A percentile compares a stretch with the other conserved stretches of the same genome.
Evolutionary conservation across 2,329 filamentous ascomycete genomes (phyloP).

Genomic region (Neospermospora avenae): DNA sequence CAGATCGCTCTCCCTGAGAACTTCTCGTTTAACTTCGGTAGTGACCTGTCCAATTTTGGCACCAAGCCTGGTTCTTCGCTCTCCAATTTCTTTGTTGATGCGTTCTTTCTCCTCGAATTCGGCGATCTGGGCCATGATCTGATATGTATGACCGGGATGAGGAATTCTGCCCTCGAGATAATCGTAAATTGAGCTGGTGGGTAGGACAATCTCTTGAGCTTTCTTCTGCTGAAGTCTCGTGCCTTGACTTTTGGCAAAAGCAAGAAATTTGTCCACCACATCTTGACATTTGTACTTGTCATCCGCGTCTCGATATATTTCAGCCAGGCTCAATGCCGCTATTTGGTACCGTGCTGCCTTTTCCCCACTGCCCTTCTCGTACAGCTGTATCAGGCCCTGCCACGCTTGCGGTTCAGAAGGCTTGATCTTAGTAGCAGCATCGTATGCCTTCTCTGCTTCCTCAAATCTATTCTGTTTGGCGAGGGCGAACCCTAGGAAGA

Average conservation of each 20-base stretch:
- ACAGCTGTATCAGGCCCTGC: conserved; percentile 85
- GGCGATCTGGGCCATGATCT: conserved; percentile 75
- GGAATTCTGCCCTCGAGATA: conserved; percentile 81
- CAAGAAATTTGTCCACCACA: conserved; percentile 75
- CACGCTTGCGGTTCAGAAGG: conserved; percentile 78
- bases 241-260: conserved; percentile 70
- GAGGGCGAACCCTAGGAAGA: conserved; percentile 84
- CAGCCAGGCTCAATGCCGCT: conserved; percentile 69
- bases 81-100: conserved; percentile 86
- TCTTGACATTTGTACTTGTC: conserved; percentile 62
- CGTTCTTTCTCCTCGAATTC: conserved; percentile 84
- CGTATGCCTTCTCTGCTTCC: conserved; percentile 75
- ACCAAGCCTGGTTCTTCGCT: conserved; percentile 82
- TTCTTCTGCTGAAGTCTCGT: conserved; percentile 70
- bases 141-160: conserved; percentile 76
- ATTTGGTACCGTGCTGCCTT: conserved; percentile 72
- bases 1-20: conserved; percentile 72
- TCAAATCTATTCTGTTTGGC: conserved; percentile 71
- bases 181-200: conserved; percentile 75
- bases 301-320: conserved; percentile 67
- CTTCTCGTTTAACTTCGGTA: conserved; percentile 80
- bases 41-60: conserved; percentile 82
- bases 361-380: conserved; percentile 69
- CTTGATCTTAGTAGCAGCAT: conserved; percentile 67
- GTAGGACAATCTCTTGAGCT: conserved; percentile 73